Conservation (phyloP, 805 yeast species). For the Kodamaea sagamina region DNA sequence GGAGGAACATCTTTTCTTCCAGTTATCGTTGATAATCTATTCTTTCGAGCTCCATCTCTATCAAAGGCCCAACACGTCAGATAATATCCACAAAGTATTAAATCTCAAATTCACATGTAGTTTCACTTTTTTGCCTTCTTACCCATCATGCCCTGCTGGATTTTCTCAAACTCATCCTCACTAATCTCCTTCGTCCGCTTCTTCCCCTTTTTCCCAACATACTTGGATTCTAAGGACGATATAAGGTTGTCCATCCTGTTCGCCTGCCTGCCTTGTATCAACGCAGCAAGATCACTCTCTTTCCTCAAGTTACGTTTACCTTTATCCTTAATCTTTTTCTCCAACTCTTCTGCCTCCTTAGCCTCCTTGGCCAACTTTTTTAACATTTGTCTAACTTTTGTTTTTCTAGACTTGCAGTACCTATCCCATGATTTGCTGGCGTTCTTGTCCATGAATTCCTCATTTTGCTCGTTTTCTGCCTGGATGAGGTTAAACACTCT, state of each 20-base stretch:
- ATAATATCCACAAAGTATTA: too few species aligned
- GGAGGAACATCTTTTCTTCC: too few species aligned
- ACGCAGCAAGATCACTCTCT: constrained; percentile 45
- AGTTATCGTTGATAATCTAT: too few species aligned
- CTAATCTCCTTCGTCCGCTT: constrained; percentile 41
- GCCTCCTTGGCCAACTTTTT: constrained; percentile 64
- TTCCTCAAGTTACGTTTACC: constrained; percentile 30
- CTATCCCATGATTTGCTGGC: constrained; percentile 47
- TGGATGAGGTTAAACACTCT: constrained; percentile 58
- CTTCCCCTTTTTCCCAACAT: constrained; percentile 41
- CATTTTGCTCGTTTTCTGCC: constrained; percentile 31
- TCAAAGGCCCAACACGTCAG: too few species aligned
- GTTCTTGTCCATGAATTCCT: constrained; percentile 29
- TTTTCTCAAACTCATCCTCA: constrained; percentile 53
- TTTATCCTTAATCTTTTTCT: constrained; percentile 38
- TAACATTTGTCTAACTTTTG: constrained; percentile 49
- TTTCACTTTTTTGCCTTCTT: not conserved
- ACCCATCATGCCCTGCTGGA: constrained; percentile 35
- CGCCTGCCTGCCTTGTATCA: constrained; percentile 51
- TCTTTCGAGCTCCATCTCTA: too few species aligned
- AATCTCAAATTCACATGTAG: too few species aligned
- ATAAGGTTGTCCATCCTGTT: constrained; percentile 49
- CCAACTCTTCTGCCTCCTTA: constrained; percentile 56
- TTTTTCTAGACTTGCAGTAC: constrained; percentile 51
- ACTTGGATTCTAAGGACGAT: constrained; percentile 50